Percentiles rank a stretch among this genome's conserved stretches.
These are phyloP conservation scores for Melaleuca alternifolia DNA, from an alignment of 345 rosid genomes.

Conservation along the genomic window DNA sequence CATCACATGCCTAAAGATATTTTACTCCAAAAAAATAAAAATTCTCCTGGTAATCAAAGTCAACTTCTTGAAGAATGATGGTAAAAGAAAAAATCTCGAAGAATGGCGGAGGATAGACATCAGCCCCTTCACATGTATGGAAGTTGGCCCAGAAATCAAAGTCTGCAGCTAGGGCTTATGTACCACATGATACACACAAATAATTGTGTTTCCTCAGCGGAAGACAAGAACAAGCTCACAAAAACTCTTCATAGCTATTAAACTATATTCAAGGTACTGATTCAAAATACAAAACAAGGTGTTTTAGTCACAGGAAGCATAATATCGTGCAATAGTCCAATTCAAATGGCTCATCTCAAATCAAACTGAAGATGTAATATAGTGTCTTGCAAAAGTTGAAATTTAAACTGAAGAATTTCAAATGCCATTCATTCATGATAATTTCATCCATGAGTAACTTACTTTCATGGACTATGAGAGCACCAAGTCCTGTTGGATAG, in stretches of 20 bases:
- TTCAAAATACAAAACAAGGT: background rate
- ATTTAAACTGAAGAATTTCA: background rate
- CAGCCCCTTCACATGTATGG: background rate
- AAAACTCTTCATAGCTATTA: background rate
- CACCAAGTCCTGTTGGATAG: constrained; percentile 98
- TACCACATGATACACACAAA: background rate
- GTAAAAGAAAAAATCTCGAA: background rate
- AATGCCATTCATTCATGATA: background rate
- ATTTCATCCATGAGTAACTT: constrained; percentile 1
- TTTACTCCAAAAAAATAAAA: background rate
- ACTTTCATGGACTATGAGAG: constrained; percentile 82
- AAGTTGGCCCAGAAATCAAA: background rate
- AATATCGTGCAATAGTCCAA: background rate
- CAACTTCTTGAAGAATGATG: background rate
- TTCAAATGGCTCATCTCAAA: background rate
- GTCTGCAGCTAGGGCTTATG: background rate
- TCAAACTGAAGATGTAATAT: background rate
- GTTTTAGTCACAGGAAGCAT: background rate
- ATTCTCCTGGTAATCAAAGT: background rate
- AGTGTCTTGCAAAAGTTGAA: background rate
- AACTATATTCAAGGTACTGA: background rate
- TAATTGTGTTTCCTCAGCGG: background rate
- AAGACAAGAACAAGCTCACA: background rate
- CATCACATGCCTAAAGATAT: background rate
- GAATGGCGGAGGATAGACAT: background rate